phyloP scores from a whole-genome alignment of 345 rosid species.

The Gossypium raimondii region DNA sequence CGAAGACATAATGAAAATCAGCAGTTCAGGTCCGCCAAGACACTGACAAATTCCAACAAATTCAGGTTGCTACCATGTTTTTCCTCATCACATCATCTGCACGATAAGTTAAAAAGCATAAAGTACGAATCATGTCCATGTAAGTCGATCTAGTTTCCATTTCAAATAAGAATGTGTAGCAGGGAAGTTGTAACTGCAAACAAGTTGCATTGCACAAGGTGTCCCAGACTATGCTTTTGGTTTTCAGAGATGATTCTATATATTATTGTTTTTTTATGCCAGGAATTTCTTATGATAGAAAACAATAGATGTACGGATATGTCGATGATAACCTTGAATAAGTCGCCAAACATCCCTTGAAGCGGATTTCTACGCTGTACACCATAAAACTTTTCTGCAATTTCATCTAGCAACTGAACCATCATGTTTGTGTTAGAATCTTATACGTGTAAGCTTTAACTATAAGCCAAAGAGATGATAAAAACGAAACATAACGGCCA shows the following conservation, averaged over 20 bases:
- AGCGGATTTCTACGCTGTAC: slow-evolving; percentile 76
- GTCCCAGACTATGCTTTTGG: not conserved
- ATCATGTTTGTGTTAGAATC: not conserved
- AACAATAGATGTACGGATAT: not conserved
- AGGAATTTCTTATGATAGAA: not conserved
- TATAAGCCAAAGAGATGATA: not conserved
- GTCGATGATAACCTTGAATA: slow-evolving; percentile 38
- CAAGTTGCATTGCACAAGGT: not conserved
- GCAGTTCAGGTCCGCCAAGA: not conserved
- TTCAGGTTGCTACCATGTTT: not conserved
- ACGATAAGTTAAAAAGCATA: not conserved
- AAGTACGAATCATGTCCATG: not conserved
- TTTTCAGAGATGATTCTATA: slow-evolving; percentile 27
- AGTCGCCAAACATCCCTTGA: slow-evolving; percentile 85
- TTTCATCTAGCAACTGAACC: slow-evolving; percentile 70
- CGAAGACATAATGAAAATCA: not conserved
- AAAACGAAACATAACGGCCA: not conserved
- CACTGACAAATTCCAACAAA: not conserved
- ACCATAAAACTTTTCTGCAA: slow-evolving; percentile 77
- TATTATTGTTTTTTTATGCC: not conserved
- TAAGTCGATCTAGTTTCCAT: not conserved
- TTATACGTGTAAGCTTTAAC: not conserved
- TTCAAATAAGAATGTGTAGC: not conserved
- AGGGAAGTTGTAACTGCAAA: not conserved
- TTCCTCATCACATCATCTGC: slow-evolving; percentile 14